These are phyloP conservation scores for Thelonectria discophora DNA, from an alignment of 2,329 filamentous ascomycete genomes.

Conservation along the genomic window DNA sequence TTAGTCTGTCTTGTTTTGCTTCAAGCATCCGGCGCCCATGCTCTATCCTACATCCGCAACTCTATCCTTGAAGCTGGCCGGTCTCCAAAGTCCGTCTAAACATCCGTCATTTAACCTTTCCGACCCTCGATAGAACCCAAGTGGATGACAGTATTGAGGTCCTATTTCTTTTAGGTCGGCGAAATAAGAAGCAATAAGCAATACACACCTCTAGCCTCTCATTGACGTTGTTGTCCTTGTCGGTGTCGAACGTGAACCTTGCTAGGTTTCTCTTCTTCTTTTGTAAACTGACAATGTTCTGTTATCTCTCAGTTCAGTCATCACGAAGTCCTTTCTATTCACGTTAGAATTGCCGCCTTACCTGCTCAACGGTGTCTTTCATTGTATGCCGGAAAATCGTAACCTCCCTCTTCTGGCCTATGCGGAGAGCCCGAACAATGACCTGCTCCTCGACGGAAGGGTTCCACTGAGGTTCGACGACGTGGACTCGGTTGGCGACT, in stretches of 20 bases:
- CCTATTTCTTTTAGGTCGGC: background rate
- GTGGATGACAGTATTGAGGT: background rate
- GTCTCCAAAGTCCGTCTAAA: no score
- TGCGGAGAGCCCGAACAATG: slow-evolving; percentile 14
- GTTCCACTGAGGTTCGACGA: slow-evolving; percentile 31
- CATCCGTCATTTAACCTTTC: no score
- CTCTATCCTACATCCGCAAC: no score
- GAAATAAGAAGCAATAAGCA: background rate
- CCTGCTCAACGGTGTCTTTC: slow-evolving; percentile 21
- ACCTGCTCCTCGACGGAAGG: slow-evolving; percentile 25
- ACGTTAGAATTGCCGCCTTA: background rate
- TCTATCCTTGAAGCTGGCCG: no score
- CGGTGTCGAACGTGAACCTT: slow-evolving; percentile 7
- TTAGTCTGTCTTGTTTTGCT: no score
- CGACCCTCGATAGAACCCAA: background rate
- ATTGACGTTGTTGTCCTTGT: background rate
- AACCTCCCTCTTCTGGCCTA: slow-evolving; percentile 22
- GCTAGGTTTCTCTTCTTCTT: slow-evolving; percentile 23
- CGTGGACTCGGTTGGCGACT: slow-evolving; percentile 14
- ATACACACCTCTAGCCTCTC: slow-evolving; percentile 16
- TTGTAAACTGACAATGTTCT: slow-evolving; percentile 20
- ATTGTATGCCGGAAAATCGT: slow-evolving; percentile 25
- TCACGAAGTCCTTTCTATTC: background rate
- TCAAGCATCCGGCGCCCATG: no score
- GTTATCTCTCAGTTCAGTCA: background rate